These are phyloP conservation scores for Aleurites moluccanus DNA, from an alignment of 441 rosid species.

Conservation along the genomic window DNA sequence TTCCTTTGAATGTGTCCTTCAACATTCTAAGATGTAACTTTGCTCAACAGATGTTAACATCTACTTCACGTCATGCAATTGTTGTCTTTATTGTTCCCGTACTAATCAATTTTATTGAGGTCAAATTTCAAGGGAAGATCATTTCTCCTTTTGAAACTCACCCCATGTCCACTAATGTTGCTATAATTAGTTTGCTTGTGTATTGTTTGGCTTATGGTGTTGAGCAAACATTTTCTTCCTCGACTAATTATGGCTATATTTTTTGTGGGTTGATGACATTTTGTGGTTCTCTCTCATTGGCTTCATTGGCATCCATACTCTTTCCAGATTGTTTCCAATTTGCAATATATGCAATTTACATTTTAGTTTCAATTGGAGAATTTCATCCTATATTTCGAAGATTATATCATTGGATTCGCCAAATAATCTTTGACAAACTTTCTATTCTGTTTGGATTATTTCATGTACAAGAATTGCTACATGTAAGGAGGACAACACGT, in stretches of 20 bases:
- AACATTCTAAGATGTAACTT: background rate
- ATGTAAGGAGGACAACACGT: background rate
- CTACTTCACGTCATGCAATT: constrained; percentile 4
- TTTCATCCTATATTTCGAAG: background rate
- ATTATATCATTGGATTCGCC: background rate
- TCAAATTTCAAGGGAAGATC: constrained; percentile 14
- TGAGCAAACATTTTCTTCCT: background rate
- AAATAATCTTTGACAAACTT: background rate
- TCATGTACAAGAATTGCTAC: background rate
- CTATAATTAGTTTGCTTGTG: background rate
- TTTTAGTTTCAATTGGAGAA: background rate
- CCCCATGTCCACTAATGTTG: constrained; percentile 2
- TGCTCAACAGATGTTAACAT: background rate
- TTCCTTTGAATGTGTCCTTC: background rate
- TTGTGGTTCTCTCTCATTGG: constrained; percentile 6
- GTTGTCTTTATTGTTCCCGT: constrained; percentile 3
- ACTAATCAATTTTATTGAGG: constrained; percentile 15
- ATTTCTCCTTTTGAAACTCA: constrained; percentile 11
- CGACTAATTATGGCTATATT: background rate
- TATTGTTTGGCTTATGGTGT: constrained; percentile 1
- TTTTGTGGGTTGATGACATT: background rate
- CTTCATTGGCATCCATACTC: constrained; percentile 1
- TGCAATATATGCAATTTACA: background rate
- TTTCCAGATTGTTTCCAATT: background rate
- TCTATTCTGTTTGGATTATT: background rate